A percentile compares a stretch with the other conserved stretches of the same genome.
phyloP scores from a whole-genome alignment of 805 yeast species.

The Metschnikowia peoriensis region DNA sequence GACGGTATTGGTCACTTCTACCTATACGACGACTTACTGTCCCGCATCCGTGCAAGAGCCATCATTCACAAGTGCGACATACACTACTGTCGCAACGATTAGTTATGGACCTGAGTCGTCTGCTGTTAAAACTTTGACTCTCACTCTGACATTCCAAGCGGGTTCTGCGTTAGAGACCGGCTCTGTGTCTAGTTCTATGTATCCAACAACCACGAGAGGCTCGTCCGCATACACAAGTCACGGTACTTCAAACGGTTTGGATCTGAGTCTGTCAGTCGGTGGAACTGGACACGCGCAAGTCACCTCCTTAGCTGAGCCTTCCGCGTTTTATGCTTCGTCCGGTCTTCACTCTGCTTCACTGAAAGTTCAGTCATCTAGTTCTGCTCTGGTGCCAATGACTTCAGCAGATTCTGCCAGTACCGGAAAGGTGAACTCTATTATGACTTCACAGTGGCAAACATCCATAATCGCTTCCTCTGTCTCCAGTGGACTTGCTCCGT shows the following conservation, averaged over 20 bases:
- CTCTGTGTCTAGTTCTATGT: background rate
- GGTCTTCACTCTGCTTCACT: background rate
- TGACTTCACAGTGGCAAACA: background rate
- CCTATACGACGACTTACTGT: background rate
- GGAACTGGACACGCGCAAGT: background rate
- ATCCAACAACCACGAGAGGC: background rate
- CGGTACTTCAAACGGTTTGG: background rate
- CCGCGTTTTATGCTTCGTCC: background rate
- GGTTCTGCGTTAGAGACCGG: background rate
- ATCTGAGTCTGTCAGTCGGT: background rate
- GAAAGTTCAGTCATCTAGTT: background rate
- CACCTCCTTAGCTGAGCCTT: background rate
- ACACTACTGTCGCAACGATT: background rate
- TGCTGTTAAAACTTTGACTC: background rate
- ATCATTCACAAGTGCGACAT: background rate
- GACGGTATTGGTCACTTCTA: background rate
- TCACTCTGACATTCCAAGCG: background rate
- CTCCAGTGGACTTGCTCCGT: background rate
- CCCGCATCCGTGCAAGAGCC: background rate
- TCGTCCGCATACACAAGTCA: background rate
- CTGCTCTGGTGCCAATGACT: background rate
- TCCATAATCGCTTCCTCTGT: background rate
- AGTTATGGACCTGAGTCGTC: background rate
- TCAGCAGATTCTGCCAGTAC: background rate
- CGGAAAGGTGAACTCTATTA: background rate